These are phyloP conservation scores for Bisporella sp. DNA, from an alignment of 2,329 filamentous ascomycete species.

Conservation along the genomic window DNA sequence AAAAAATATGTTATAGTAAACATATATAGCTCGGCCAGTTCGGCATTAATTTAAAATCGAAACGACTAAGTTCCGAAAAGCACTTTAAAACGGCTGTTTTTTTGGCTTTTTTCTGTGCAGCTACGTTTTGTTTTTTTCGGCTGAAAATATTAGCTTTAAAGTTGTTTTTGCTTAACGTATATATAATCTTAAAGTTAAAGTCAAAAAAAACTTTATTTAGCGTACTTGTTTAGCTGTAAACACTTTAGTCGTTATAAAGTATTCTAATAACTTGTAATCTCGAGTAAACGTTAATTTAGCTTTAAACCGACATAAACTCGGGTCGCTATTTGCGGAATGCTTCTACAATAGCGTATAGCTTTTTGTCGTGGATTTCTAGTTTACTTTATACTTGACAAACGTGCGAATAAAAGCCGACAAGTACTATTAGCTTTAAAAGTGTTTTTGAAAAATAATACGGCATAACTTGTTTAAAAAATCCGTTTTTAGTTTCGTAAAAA, in stretches of 20 bases:
- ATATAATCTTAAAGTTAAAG: constrained; percentile 5
- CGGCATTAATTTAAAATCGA: neutral
- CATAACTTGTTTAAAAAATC: constrained; percentile 6
- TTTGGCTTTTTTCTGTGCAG: neutral
- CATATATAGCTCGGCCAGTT: neutral
- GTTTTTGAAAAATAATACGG: constrained; percentile 5
- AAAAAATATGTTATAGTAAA: too few species aligned
- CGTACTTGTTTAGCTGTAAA: constrained; percentile 1
- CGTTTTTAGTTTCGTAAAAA: constrained; percentile 1
- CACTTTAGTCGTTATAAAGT: constrained; percentile 11
- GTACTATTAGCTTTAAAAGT: constrained; percentile 1
- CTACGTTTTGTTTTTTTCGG: neutral
- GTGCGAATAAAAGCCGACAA: constrained; percentile 17
- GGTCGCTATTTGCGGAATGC: constrained; percentile 4
- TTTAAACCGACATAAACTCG: neutral
- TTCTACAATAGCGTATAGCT: constrained; percentile 25
- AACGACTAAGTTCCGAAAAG: neutral
- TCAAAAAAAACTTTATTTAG: neutral
- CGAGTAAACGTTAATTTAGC: neutral
- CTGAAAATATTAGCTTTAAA: neutral
- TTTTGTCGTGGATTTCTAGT: constrained; percentile 25
- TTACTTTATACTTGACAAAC: constrained; percentile 25
- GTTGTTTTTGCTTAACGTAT: constrained; percentile 3
- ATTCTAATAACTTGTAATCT: constrained; percentile 4
- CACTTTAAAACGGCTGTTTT: neutral